Percentiles rank a stretch among this genome's conserved stretches.
phyloP scores from a whole-genome alignment of 345 rosid genomes.

The Pistacia atlantica region DNA sequence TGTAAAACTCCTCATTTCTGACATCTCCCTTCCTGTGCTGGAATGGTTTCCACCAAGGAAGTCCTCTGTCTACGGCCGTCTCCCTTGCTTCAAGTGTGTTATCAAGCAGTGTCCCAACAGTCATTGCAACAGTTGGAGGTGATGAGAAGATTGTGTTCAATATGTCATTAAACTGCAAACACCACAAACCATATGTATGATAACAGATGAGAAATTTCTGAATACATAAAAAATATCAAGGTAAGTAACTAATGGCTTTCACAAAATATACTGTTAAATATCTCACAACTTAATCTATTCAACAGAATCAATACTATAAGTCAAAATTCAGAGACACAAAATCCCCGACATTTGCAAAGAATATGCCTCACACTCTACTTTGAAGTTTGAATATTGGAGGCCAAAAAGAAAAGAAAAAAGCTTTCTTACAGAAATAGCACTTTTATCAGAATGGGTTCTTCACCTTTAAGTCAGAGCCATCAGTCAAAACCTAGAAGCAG shows the following conservation, averaged over 20 bases:
- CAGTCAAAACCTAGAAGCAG: background rate
- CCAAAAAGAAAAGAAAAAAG: background rate
- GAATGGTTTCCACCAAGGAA: slow-evolving; percentile 93
- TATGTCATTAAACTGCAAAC: slow-evolving; percentile 84
- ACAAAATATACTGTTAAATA: background rate
- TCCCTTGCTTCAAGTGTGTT: slow-evolving; percentile 67
- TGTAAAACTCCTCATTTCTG: slow-evolving; percentile 80
- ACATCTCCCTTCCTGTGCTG: slow-evolving; percentile 64
- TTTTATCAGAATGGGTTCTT: background rate
- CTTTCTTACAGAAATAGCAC: background rate
- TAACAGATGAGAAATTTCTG: background rate
- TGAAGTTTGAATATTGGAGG: background rate
- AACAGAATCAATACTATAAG: too few species aligned
- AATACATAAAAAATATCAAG: background rate
- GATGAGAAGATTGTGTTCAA: slow-evolving; percentile 88
- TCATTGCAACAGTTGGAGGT: slow-evolving; percentile 74
- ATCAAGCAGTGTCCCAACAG: slow-evolving; percentile 66
- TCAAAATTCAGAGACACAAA: background rate
- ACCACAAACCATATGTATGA: background rate
- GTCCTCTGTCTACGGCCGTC: slow-evolving; percentile 57
- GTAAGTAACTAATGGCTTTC: background rate
- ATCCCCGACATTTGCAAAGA: background rate
- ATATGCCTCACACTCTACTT: background rate
- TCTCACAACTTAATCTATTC: background rate
- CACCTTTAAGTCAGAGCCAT: background rate